Conservation (phyloP, 2,329 filamentous ascomycete genomes). For the Zymoseptoria pseudotritici region DNA sequence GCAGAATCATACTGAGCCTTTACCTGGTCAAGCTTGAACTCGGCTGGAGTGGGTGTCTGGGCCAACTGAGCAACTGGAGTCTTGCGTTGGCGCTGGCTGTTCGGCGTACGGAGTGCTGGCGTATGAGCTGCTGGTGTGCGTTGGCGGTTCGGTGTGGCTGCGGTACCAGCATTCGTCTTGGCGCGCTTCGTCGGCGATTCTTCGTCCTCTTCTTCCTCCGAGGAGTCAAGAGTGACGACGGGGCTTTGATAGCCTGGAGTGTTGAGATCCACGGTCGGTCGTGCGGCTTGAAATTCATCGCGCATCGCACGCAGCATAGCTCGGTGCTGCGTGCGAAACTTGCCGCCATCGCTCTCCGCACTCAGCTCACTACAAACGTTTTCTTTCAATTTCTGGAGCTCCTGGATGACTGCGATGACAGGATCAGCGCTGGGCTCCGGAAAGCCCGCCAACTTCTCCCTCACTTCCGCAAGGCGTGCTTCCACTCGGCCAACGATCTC, state of each 20-base stretch:
- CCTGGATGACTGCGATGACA: conserved; percentile 55
- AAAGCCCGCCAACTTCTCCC: conserved; percentile 48
- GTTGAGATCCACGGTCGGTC: conserved; percentile 21
- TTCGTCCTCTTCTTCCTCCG: conserved; percentile 14
- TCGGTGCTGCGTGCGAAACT: conserved; percentile 38
- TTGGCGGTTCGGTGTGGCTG: conserved; percentile 1
- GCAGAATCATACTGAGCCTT: conserved; percentile 19
- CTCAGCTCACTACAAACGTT: conserved; percentile 49
- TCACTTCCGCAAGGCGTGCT: conserved; percentile 44
- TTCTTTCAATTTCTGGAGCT: conserved; percentile 51
- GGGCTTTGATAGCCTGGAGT: conserved; percentile 21
- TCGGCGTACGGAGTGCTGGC: not conserved
- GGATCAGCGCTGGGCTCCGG: conserved; percentile 60
- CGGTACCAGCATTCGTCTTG: conserved; percentile 19
- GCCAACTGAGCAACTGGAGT: not conserved
- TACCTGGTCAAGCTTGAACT: conserved; percentile 29
- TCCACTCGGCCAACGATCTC: conserved; percentile 39
- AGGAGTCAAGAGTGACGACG: conserved; percentile 9
- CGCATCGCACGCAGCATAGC: conserved; percentile 31
- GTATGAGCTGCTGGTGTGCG: not conserved
- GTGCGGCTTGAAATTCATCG: conserved; percentile 4
- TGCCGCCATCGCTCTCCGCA: conserved; percentile 37
- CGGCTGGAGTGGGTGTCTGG: conserved; percentile 25
- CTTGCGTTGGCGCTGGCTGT: not conserved
- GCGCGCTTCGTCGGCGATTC: conserved; percentile 27